phyloP scores from a whole-genome alignment of 768 basidiomycete genomes.

The Lactarius evosmus region DNA sequence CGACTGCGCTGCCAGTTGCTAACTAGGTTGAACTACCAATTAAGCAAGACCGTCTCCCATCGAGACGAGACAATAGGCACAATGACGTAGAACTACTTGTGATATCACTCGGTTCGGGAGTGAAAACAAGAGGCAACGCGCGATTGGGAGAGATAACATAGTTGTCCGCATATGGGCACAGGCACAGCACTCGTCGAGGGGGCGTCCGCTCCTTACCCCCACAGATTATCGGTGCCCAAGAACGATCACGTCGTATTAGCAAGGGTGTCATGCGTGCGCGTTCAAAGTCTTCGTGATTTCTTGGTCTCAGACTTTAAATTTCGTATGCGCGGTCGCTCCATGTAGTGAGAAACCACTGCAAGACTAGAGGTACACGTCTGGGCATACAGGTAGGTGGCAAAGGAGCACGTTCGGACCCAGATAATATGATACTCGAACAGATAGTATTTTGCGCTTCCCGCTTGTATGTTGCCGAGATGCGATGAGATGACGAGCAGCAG shows the following conservation, averaged over 20 bases:
- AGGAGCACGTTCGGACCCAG: background rate
- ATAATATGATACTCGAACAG: background rate
- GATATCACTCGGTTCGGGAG: background rate
- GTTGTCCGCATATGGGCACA: background rate
- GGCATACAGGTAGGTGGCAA: background rate
- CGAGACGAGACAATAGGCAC: background rate
- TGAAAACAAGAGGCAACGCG: background rate
- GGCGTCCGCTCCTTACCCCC: background rate
- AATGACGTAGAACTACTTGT: background rate
- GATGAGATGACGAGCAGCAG: background rate
- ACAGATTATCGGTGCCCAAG: background rate
- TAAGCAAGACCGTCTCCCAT: background rate
- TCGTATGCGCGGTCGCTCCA: background rate
- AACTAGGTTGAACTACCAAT: background rate
- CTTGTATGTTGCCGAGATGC: background rate
- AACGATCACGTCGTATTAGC: background rate
- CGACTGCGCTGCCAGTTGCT: background rate
- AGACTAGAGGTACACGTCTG: background rate
- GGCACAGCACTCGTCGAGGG: background rate
- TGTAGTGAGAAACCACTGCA: background rate
- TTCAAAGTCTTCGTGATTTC: background rate
- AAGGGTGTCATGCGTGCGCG: background rate
- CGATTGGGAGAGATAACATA: background rate
- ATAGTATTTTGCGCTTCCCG: background rate
- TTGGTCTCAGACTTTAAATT: background rate